Conservation (phyloP, 2,329 filamentous ascomycete species). For the Sclerotinia borealis region DNA sequence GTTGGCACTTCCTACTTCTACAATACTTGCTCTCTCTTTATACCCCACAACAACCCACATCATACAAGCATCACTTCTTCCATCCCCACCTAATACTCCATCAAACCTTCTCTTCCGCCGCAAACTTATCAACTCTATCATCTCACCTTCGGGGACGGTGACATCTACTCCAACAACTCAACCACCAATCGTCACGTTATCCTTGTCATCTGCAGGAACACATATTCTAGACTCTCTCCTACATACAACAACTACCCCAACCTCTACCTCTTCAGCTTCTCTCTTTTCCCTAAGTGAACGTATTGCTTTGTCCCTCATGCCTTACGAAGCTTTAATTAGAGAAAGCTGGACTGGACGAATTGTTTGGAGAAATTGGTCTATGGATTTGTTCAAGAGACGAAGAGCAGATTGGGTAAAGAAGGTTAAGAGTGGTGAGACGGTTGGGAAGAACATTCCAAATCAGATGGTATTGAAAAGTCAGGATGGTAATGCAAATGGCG, state of each 20-base stretch:
- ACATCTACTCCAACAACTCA: background rate
- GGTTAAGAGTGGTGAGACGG: constrained; percentile 30
- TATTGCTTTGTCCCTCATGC: constrained; percentile 56
- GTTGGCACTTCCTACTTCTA: constrained; percentile 49
- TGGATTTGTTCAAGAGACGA: constrained; percentile 63
- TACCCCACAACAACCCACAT: constrained; percentile 50
- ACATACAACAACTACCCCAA: constrained; percentile 27
- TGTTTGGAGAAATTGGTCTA: constrained; percentile 69
- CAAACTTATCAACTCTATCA: constrained; percentile 55
- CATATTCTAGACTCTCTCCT: constrained; percentile 64
- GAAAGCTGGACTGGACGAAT: constrained; percentile 59
- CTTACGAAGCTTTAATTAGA: constrained; percentile 54
- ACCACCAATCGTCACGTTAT: constrained; percentile 23
- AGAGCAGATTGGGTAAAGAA: constrained; percentile 58
- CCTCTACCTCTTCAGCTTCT: constrained; percentile 16
- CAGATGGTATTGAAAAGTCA: constrained; percentile 3
- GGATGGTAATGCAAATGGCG: constrained; percentile 6
- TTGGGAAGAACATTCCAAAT: background rate
- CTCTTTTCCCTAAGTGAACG: constrained; percentile 63
- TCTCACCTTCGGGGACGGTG: constrained; percentile 30
- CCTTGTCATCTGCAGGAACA: constrained; percentile 56
- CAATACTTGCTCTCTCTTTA: constrained; percentile 55
- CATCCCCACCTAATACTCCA: constrained; percentile 43
- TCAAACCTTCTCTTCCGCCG: constrained; percentile 57
- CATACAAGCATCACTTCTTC: constrained; percentile 56